Percentiles rank a stretch among this genome's conserved stretches.
Conservation (phyloP, 1,284 basidiomycete genomes). For the Naganishia sp. region DNA sequence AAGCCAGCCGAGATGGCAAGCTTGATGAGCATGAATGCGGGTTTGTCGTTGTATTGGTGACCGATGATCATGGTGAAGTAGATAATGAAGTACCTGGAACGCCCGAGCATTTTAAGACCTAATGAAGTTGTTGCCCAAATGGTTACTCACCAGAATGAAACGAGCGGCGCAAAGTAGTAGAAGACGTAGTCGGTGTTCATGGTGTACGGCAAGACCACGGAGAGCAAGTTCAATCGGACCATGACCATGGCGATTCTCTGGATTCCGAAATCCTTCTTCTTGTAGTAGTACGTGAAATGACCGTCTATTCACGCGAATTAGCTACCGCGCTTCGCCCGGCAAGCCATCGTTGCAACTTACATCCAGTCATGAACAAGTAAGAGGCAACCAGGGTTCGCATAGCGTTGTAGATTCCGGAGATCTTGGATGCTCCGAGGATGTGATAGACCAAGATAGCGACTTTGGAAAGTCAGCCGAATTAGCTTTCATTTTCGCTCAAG, state of each 20-base stretch:
- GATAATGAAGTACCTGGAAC: conserved; percentile 78
- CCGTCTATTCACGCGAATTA: conserved; percentile 48
- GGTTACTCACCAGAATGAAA: conserved; percentile 55
- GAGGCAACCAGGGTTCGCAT: conserved; percentile 82
- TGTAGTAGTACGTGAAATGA: conserved; percentile 74
- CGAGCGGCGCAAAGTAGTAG: conserved; percentile 82
- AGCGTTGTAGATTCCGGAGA: conserved; percentile 86
- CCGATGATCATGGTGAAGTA: conserved; percentile 75
- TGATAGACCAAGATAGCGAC: conserved; percentile 86
- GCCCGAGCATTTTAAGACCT: neutral
- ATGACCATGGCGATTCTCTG: conserved; percentile 72
- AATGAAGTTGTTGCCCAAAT: neutral
- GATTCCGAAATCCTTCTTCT: conserved; percentile 81
- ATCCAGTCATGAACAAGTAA: conserved; percentile 70
- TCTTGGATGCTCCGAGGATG: conserved; percentile 79
- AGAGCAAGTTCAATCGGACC: conserved; percentile 78
- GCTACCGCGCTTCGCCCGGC: conserved; percentile 44
- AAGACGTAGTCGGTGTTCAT: conserved; percentile 89
- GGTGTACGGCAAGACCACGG: conserved; percentile 75
- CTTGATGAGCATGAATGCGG: conserved; percentile 68
- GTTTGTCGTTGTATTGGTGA: conserved; percentile 70
- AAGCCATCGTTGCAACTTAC: conserved; percentile 42
- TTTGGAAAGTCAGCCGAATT: conserved; percentile 43
- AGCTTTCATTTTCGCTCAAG: neutral
- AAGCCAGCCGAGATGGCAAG: conserved; percentile 65